These are phyloP conservation scores for Cystofilobasidium capitatum DNA, from an alignment of 768 basidiomycete species.

Conservation along the genomic window DNA sequence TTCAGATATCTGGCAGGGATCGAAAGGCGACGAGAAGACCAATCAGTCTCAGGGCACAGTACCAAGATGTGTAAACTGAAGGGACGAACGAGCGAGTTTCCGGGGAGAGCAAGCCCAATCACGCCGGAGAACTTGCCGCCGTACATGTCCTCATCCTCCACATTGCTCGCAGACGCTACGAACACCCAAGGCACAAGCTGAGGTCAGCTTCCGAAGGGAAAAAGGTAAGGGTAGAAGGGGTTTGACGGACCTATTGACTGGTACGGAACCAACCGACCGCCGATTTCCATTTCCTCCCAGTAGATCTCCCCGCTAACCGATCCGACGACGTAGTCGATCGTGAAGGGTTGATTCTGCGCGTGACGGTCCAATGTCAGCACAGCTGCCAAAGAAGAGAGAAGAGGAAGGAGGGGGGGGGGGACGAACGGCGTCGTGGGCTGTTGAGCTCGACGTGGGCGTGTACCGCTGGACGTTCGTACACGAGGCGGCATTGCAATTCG, in stretches of 20 bases:
- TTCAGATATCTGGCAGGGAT: neutral
- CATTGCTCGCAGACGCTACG: constrained; percentile 10
- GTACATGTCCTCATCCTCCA: constrained; percentile 19
- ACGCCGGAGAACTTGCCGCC: constrained; percentile 22
- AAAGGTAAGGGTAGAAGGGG: neutral
- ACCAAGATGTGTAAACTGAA: too few relatives aligned
- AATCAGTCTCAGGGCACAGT: neutral
- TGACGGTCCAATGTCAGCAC: neutral
- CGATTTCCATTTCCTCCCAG: constrained; percentile 19
- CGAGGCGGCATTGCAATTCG: neutral
- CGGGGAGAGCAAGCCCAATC: constrained; percentile 19
- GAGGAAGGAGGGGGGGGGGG: neutral
- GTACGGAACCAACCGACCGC: constrained; percentile 2
- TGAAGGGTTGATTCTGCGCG: constrained; percentile 8
- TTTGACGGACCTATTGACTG: constrained; percentile 6
- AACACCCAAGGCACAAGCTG: neutral
- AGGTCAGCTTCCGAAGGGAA: neutral
- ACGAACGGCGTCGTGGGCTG: constrained; percentile 19
- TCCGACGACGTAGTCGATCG: constrained; percentile 21
- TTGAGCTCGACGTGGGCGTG: neutral
- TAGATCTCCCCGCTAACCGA: constrained; percentile 16
- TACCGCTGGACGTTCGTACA: constrained; percentile 10
- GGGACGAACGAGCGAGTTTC: constrained; percentile 21
- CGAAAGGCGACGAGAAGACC: neutral
- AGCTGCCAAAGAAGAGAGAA: neutral